Percentiles rank a stretch among this genome's conserved stretches.
Evolutionary conservation across 2,329 filamentous ascomycete species (phyloP).

Genomic region (Penicillium hordei): DNA sequence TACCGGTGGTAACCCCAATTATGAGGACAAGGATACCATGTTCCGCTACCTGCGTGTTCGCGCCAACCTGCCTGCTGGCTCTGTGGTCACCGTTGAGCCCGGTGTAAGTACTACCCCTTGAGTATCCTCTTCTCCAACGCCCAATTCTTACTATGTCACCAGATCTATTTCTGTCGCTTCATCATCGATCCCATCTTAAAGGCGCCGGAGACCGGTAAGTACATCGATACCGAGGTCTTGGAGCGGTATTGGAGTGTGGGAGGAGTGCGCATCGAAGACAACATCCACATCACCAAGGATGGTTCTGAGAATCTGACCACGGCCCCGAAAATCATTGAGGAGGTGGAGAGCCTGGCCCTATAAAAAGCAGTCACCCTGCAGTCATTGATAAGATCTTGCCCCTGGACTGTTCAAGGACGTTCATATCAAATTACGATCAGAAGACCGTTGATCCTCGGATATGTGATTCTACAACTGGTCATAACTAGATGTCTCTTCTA

Average conservation of each 20-base stretch:
- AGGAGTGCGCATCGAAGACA: slow-evolving; percentile 90
- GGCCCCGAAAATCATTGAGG: slow-evolving; percentile 70
- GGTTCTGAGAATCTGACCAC: slow-evolving; percentile 82
- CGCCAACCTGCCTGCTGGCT: slow-evolving; percentile 70
- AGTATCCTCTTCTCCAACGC: neutral
- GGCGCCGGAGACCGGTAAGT: slow-evolving; percentile 69
- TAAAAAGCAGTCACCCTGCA: slow-evolving; percentile 9
- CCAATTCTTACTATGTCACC: slow-evolving; percentile 2
- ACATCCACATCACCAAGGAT: slow-evolving; percentile 73
- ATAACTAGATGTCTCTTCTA: slow-evolving; percentile 29
- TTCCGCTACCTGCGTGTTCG: slow-evolving; percentile 85
- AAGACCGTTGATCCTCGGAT: neutral
- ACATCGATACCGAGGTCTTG: slow-evolving; percentile 71
- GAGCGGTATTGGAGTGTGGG: slow-evolving; percentile 84
- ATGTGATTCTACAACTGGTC: neutral
- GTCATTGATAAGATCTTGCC: neutral
- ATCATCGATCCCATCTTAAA: slow-evolving; percentile 79
- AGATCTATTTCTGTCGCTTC: slow-evolving; percentile 88
- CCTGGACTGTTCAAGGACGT: neutral
- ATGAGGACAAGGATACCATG: slow-evolving; percentile 74
- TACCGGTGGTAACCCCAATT: slow-evolving; percentile 74
- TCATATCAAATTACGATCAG: neutral
- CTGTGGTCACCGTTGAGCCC: slow-evolving; percentile 92
- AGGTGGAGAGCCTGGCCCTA: slow-evolving; percentile 55
- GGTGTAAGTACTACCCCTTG: slow-evolving; percentile 59